Percentiles rank a stretch among this genome's conserved stretches.
phyloP scores from a whole-genome alignment of 176 grass and related monocot genomes.

The Stipa capillata region DNA sequence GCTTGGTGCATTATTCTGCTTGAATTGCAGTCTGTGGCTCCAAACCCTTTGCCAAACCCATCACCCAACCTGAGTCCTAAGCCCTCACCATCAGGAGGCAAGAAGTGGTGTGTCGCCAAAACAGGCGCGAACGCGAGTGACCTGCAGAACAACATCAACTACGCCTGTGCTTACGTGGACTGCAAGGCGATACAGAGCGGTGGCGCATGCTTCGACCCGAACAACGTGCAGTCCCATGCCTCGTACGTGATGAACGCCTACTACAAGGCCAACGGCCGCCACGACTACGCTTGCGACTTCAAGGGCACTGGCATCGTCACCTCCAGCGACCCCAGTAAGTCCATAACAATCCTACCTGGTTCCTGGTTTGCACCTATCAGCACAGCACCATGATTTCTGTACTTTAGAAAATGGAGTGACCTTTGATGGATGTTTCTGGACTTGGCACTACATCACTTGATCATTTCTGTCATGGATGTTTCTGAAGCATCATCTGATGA shows the following conservation, averaged over 20 bases:
- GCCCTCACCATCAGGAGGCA: background rate
- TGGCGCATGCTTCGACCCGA: conserved; percentile 40
- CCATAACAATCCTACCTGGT: background rate
- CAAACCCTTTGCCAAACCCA: too few relatives aligned
- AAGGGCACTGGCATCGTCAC: too few relatives aligned
- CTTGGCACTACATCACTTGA: too few relatives aligned
- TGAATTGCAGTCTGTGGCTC: too few relatives aligned
- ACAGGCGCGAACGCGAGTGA: background rate
- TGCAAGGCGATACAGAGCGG: conserved; percentile 37
- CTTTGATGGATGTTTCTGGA: too few relatives aligned
- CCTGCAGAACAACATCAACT: conserved; percentile 71
- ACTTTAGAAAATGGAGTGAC: too few relatives aligned
- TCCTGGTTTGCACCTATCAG: background rate
- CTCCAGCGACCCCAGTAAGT: conserved; percentile 45
- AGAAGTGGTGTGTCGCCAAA: conserved; percentile 61
- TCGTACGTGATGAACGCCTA: conserved; percentile 52
- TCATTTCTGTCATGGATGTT: too few relatives aligned
- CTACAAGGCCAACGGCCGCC: conserved; percentile 39
- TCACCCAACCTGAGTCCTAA: too few relatives aligned
- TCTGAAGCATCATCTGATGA: background rate
- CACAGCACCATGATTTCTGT: too few relatives aligned
- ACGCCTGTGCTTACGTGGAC: conserved; percentile 34
- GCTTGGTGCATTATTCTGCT: too few relatives aligned
- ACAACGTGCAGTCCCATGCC: conserved; percentile 32
- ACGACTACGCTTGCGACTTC: conserved; percentile 25